Percentiles rank a stretch among this genome's conserved stretches.
phyloP scores from a whole-genome alignment of 805 yeast species.

The Candida bentonensis region DNA sequence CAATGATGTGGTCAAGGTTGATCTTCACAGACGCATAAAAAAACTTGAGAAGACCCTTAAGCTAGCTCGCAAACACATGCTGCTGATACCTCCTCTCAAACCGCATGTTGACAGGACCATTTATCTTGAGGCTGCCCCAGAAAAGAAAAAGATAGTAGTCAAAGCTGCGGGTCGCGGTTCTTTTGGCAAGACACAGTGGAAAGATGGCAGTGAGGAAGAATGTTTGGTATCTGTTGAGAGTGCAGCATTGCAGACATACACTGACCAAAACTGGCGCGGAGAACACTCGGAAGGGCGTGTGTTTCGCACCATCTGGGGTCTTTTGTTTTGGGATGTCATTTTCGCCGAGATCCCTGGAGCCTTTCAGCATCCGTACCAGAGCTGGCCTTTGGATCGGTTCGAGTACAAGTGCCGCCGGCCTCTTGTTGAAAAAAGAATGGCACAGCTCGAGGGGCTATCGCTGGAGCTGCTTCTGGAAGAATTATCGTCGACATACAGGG shows the following conservation, averaged over 20 bases:
- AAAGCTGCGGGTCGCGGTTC: not conserved
- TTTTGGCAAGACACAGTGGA: not conserved
- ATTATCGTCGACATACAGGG: conserved; percentile 1
- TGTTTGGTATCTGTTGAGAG: conserved; percentile 19
- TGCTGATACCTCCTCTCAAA: not conserved
- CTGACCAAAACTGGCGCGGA: conserved; percentile 18
- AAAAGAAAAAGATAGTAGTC: not conserved
- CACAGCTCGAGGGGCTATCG: not conserved
- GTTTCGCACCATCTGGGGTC: conserved; percentile 16
- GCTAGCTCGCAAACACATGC: not conserved
- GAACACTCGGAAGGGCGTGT: conserved; percentile 23
- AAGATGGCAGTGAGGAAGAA: not conserved
- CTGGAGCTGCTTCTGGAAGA: conserved; percentile 6
- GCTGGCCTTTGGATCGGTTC: conserved; percentile 19
- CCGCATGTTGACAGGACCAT: not conserved
- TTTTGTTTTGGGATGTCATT: conserved; percentile 19
- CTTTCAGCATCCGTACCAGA: conserved; percentile 22
- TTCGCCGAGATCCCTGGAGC: conserved; percentile 15
- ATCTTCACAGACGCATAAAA: not conserved
- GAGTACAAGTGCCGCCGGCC: conserved; percentile 12
- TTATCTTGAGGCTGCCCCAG: not conserved
- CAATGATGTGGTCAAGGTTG: not conserved
- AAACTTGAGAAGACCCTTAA: not conserved
- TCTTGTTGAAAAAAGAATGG: not conserved
- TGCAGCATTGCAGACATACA: conserved; percentile 20